These are phyloP conservation scores for Pythium oligandrum DNA, from an alignment of 352 stramenopile species.

Conservation along the genomic window DNA sequence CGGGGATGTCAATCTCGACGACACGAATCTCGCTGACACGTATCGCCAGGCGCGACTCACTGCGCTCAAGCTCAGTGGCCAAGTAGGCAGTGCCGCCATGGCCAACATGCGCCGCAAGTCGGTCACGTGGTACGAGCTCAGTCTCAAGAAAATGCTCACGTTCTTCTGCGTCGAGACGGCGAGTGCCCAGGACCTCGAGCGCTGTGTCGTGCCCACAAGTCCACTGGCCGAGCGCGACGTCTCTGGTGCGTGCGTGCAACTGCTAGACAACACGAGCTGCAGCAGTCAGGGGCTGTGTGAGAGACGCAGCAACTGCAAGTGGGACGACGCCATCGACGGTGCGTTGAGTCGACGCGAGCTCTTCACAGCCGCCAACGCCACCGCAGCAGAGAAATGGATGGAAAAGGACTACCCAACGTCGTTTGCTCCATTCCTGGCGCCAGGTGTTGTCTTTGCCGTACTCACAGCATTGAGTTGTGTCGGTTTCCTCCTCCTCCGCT, in stretches of 20 bases:
- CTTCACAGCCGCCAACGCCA: slow-evolving; percentile 53
- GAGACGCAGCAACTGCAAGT: slow-evolving; percentile 77
- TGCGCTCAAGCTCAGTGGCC: slow-evolving; percentile 58
- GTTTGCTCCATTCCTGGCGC: slow-evolving; percentile 60
- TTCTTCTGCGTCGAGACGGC: slow-evolving; percentile 66
- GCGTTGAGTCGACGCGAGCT: slow-evolving; percentile 37
- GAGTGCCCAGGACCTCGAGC: slow-evolving; percentile 33
- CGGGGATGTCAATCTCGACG: slow-evolving; percentile 58
- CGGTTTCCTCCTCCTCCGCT: slow-evolving; percentile 62
- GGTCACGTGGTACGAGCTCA: slow-evolving; percentile 59
- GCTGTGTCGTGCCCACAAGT: slow-evolving; percentile 51
- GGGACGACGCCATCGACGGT: slow-evolving; percentile 50
- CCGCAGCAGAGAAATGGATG: slow-evolving; percentile 60
- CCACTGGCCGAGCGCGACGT: slow-evolving; percentile 42
- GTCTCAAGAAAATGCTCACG: slow-evolving; percentile 59
- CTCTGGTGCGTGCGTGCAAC: slow-evolving; percentile 44
- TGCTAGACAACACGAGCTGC: slow-evolving; percentile 49
- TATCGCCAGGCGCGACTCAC: slow-evolving; percentile 67
- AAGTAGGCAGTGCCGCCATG: slow-evolving; percentile 62
- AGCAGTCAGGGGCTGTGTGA: slow-evolving; percentile 57
- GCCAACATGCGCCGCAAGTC: slow-evolving; percentile 66
- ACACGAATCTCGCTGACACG: slow-evolving; percentile 46
- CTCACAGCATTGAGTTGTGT: slow-evolving; percentile 51
- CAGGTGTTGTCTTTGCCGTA: slow-evolving; percentile 69
- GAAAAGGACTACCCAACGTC: slow-evolving; percentile 57